Evolutionary conservation across 108 stramenopile genomes (phyloP).

Genomic region (Nannochloropsis gaditana): DNA sequence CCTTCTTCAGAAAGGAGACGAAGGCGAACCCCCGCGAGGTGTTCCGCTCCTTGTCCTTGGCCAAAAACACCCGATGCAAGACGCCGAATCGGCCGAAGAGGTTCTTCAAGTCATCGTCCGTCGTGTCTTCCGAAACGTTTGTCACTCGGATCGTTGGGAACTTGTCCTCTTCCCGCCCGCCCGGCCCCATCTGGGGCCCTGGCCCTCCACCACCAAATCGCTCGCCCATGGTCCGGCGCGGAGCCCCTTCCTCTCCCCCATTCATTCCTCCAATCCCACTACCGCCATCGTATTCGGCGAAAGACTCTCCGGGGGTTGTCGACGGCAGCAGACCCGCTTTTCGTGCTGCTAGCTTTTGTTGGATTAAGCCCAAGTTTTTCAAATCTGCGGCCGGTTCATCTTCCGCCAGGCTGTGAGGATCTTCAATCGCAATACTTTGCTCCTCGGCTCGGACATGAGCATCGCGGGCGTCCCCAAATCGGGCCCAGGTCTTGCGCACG

Average conservation of each 20-base stretch:
- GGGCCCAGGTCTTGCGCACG: conserved; percentile 19
- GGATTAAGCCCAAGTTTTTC: background rate
- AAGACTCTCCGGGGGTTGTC: background rate
- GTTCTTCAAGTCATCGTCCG: conserved; percentile 89
- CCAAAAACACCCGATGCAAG: conserved; percentile 89
- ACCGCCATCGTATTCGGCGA: background rate
- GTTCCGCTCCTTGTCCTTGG: conserved; percentile 90
- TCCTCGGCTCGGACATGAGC: conserved; percentile 10
- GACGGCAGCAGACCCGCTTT: background rate
- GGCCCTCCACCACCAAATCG: background rate
- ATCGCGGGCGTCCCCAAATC: conserved; percentile 15
- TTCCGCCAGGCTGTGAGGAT: background rate
- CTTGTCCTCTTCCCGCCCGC: conserved; percentile 61
- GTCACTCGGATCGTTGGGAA: conserved; percentile 93
- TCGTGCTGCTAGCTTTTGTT: background rate
- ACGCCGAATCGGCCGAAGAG: conserved; percentile 86
- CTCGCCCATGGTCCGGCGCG: background rate
- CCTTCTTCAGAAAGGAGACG: conserved; percentile 80
- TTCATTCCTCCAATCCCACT: background rate
- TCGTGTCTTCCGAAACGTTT: conserved; percentile 92
- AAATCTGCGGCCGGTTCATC: background rate
- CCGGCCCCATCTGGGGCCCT: background rate
- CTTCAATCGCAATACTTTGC: conserved; percentile 4
- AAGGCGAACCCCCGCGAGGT: conserved; percentile 88
- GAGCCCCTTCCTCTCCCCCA: background rate